These are phyloP conservation scores for Spongospora subterranea DNA, from an alignment of 208 protist species.

Conservation along the genomic window DNA sequence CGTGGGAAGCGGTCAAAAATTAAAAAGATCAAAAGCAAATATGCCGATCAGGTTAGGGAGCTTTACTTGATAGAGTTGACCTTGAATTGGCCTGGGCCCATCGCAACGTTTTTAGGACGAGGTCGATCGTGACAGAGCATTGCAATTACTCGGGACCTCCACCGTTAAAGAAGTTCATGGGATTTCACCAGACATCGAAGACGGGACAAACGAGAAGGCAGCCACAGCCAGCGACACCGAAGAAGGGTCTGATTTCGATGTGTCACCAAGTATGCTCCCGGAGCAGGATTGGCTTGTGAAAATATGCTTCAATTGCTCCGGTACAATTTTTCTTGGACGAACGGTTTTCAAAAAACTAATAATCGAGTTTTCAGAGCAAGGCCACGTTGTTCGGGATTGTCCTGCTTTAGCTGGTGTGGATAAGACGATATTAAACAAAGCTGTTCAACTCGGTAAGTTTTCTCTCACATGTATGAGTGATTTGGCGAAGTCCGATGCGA, in stretches of 20 bases:
- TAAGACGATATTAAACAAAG: slow-evolving; percentile 19
- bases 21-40: slow-evolving; percentile 1
- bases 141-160: neutral
- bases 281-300: slow-evolving; percentile 46
- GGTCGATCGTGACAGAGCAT: neutral
- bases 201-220: neutral
- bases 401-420: neutral
- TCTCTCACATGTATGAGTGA: no score
- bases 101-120: slow-evolving; percentile 37
- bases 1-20: slow-evolving; percentile 12
- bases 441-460: neutral
- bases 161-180: slow-evolving; percentile 1
- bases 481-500: neutral
- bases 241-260: neutral
- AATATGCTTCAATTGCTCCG: slow-evolving; percentile 7
- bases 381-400: slow-evolving; percentile 14
- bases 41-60: slow-evolving; percentile 22
- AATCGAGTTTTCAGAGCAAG: slow-evolving; percentile 18
- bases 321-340: no score
- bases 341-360: no score
- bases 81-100: neutral
- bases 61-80: neutral
- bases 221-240: neutral
- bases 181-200: no score
- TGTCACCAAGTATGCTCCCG: neutral